Percentiles rank a stretch among this genome's conserved stretches.
Conservation (phyloP, 2,329 filamentous ascomycete species). For the Phialophora verrucosa region DNA sequence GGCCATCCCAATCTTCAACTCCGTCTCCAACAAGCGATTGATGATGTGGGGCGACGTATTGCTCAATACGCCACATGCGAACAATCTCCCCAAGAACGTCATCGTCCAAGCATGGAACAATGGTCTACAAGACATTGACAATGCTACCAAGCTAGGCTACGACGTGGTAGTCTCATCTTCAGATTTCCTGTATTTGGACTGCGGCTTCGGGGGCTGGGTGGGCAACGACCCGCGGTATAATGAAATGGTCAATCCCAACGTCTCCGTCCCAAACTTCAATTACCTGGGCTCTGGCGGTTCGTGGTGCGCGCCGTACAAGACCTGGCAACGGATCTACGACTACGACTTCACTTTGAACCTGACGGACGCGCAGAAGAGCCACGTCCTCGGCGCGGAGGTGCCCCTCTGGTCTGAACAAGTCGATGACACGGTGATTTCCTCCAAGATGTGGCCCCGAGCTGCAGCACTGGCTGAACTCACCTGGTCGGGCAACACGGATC, state of each 20-base stretch:
- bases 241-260: constrained; percentile 58
- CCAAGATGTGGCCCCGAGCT: constrained; percentile 62
- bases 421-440: constrained; percentile 58
- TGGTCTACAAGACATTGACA: constrained; percentile 58
- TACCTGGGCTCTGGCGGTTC: constrained; percentile 60
- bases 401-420: constrained; percentile 63
- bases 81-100: constrained; percentile 55
- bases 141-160: constrained; percentile 58
- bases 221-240: constrained; percentile 64
- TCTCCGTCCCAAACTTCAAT: constrained; percentile 56
- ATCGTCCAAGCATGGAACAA: constrained; percentile 64
- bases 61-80: constrained; percentile 51
- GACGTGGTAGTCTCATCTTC: constrained; percentile 62
- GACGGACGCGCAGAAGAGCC: constrained; percentile 53
- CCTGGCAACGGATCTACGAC: constrained; percentile 66
- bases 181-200: constrained; percentile 64
- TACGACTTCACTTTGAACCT: constrained; percentile 62
- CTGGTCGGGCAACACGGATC: constrained; percentile 62
- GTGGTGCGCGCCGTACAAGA: constrained; percentile 66
- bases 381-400: constrained; percentile 59
- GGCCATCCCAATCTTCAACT: constrained; percentile 58
- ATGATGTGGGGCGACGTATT: constrained; percentile 65
- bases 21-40: constrained; percentile 55
- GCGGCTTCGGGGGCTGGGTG: constrained; percentile 60
- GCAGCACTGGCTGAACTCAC: constrained; percentile 62